Evolutionary conservation across 768 basidiomycete species (phyloP), one percentile per base, ranked within the genome.

Genomic region (Lyophyllum decastes): DNA sequence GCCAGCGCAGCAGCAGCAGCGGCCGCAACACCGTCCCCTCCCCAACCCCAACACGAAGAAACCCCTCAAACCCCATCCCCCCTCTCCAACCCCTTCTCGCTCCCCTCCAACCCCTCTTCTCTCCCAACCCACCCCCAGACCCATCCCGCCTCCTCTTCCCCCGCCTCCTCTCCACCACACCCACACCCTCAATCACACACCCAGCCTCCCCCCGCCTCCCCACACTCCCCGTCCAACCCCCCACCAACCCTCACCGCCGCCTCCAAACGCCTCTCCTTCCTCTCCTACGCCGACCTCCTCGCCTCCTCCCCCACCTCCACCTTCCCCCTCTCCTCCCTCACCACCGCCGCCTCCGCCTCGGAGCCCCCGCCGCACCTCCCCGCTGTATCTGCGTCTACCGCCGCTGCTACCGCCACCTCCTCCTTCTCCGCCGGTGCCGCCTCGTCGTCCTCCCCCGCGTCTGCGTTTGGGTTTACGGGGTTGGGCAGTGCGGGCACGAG

Each of bases 211-310:
- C 40, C 70, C 67, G 49, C 49, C 17, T 49, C 49, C 16, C 19
- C 46, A 12, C 19, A 83, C 83, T 81, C 85, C 5, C 76, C 78
- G 1, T 75, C 14, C 50, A 50, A 79, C 52, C 61, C 59, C 2
- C 68, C 1, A 76, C 41, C 44, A 45, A 80, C 4, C 30, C 30
- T 10, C 4, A 30, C 30, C 52, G 61, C 60, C 1, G 70, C 78
- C 2, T 75, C 77, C 26, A 92, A 94, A 64, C 87, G 92, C 2
- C 83, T 94, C 11, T 94, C 92, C 0, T 96, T 95, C 78, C 83
- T 95, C 73, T 90, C 92, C 3, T 95, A 95, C 71, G 83, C 88
- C 25, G 94, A 95, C 70, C 81, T 95, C 2, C 83, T 95, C 41
- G 76, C 88, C 0, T 89, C 88, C 0, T 85, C 91, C 0, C 94